Base-by-base conservation (phyloP, 805 yeast genomes). In the Wickerhamiella domercqiae region DNA sequence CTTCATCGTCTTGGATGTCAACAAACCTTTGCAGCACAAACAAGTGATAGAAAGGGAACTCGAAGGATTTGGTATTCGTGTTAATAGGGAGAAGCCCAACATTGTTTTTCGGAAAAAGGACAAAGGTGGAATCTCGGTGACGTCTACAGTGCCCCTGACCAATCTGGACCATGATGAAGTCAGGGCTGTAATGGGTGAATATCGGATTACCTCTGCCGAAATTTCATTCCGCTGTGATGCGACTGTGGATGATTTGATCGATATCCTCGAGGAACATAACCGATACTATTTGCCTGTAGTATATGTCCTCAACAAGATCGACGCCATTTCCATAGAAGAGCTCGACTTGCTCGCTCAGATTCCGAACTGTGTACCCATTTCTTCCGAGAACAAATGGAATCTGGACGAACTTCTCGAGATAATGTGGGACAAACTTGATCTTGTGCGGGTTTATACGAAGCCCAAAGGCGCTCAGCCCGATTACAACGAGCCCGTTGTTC, bases 141-240 rank as follows among this genome's bases (percentile, higher is more conserved):
- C 97, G 16, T 82, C 76, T 49, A 90, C 98, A 1, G 93, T 81
- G 3, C 93, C 94, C 13, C 63, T 90, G 47, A 87, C 96, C 3
- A 87, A 79, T 54, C 67, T 90, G 51, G 95, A 84, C 49, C 73
- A 76, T 45, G 98, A 86, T 53, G 96, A 86, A 60, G 81, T 90
- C 52, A 71, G 79, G 53, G 98, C 98, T 2, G 98, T 90, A 37
- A 81, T 90, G 90, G 68, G 76, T 38, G 99, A 90, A 64, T 90
- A 90, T 62, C 74, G 86, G 57, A 81, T 90, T 50, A 83, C 86
- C 58, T 80, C 94, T 34, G 97, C 98, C 13, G 96, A 90, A 57
- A 80, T 90, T 47, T 90, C 94, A 2, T 78, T 90, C 63, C 68
- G 99, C 55, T 86, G 97, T 57, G 98, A 90, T 59, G 98, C 98